A percentile compares a stretch with the other conserved stretches of the same genome.
Conservation (phyloP, 441 rosid genomes). For the Adansonia grandidieri region DNA sequence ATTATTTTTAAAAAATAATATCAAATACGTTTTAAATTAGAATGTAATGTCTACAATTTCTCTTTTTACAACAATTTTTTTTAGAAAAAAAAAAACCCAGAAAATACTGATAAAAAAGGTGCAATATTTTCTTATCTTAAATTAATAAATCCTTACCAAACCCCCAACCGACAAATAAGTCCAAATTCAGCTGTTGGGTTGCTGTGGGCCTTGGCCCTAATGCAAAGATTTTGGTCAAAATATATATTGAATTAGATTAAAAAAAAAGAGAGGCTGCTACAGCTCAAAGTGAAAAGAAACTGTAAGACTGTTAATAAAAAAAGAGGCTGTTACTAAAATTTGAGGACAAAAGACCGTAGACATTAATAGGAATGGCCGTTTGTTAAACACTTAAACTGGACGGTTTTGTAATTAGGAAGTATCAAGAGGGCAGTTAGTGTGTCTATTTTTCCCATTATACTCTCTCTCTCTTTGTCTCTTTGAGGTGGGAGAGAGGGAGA, state of each 20-base stretch:
- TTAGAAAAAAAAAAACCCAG: too few relatives aligned
- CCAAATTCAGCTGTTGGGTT: neutral
- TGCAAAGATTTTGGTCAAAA: neutral
- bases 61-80: too few relatives aligned
- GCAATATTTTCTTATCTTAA: neutral
- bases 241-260: too few relatives aligned
- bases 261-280: neutral
- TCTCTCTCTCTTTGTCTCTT: constrained; percentile 23
- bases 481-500: constrained; percentile 28
- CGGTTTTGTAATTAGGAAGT: constrained; percentile 31
- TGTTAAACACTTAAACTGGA: constrained; percentile 15
- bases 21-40: too few relatives aligned
- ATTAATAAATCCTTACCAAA: neutral
- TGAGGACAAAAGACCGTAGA: neutral
- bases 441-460: constrained; percentile 22
- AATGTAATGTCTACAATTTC: too few relatives aligned
- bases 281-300: constrained; percentile 19
- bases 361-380: neutral
- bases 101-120: too few relatives aligned
- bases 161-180: neutral
- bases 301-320: constrained; percentile 12
- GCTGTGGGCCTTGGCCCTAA: constrained; percentile 1
- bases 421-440: constrained; percentile 34
- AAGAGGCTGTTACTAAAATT: too few relatives aligned
- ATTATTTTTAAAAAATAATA: too few relatives aligned